These are phyloP conservation scores for Dryas alaskensis DNA, from an alignment of 306 rosid genomes.

Conservation along the genomic window DNA sequence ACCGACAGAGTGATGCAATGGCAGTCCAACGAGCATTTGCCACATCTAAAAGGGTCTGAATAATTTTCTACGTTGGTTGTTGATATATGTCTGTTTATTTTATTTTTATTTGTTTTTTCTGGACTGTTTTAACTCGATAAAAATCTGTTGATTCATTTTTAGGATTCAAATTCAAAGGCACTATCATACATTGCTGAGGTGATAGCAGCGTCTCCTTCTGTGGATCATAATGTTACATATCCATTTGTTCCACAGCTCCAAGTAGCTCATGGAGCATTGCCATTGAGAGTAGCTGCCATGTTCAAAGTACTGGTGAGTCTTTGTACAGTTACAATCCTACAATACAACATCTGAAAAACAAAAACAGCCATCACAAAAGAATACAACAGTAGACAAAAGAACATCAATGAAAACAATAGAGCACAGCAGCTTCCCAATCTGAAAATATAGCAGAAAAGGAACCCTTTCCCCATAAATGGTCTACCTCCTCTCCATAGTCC, in stretches of 20 bases:
- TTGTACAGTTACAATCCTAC: not conserved
- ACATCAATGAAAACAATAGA: no score
- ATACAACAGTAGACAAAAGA: no score
- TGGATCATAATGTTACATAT: conserved; percentile 36
- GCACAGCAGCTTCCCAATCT: no score
- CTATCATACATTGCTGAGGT: conserved; percentile 60
- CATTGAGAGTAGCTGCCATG: conserved; percentile 79
- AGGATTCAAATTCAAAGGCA: conserved; percentile 75
- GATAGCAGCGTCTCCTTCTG: conserved; percentile 62
- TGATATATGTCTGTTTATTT: not conserved
- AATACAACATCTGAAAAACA: no score
- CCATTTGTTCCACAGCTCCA: conserved; percentile 66
- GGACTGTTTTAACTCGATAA: not conserved
- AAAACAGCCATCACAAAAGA: no score
- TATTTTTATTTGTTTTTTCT: conserved; percentile 14
- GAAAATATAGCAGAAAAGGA: no score
- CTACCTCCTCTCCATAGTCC: no score
- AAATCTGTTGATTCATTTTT: conserved; percentile 18
- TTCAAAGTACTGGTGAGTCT: conserved; percentile 80
- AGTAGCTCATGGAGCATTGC: conserved; percentile 59
- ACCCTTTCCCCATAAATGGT: no score
- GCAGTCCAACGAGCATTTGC: conserved; percentile 88
- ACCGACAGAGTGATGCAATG: conserved; percentile 80
- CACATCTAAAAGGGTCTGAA: conserved; percentile 53
- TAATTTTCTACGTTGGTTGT: conserved; percentile 18